Evolutionary conservation across 2,329 filamentous ascomycete species (phyloP).

Genomic region (Xylaria sp.): DNA sequence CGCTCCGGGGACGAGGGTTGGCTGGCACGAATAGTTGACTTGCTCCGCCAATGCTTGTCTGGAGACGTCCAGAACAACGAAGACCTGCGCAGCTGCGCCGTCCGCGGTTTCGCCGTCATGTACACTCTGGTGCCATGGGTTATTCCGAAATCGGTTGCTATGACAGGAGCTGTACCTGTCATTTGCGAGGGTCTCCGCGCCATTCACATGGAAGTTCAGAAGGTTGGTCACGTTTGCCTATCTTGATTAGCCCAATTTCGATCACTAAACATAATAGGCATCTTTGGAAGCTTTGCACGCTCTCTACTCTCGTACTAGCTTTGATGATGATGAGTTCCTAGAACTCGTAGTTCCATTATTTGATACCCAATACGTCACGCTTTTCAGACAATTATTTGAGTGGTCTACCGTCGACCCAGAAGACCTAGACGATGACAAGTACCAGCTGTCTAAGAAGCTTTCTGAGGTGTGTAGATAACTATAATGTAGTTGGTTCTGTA

Average conservation of each 20-base stretch:
- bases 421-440: conserved; percentile 90
- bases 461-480: conserved; percentile 74
- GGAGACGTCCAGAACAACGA: conserved; percentile 72
- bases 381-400: conserved; percentile 79
- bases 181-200: conserved; percentile 78
- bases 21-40: conserved; percentile 79
- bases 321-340: conserved; percentile 81
- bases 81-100: conserved; percentile 74
- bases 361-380: conserved; percentile 73
- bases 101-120: conserved; percentile 81
- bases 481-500: conserved; percentile 10
- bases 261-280: conserved; percentile 61
- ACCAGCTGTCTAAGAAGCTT: conserved; percentile 91
- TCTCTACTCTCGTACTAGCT: conserved; percentile 79
- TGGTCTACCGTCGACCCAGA: conserved; percentile 84
- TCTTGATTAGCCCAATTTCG: background rate
- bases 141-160: conserved; percentile 81
- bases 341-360: conserved; percentile 85
- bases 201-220: conserved; percentile 76
- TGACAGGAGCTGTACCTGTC: conserved; percentile 74
- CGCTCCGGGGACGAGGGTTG: conserved; percentile 87
- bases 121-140: conserved; percentile 88
- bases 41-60: conserved; percentile 78
- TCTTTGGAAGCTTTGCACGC: conserved; percentile 86
- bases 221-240: conserved; percentile 63